These are phyloP conservation scores for Pseudognaphalium luteoalbum DNA, from an alignment of 129 eudicot genomes.

Conservation along the genomic window DNA sequence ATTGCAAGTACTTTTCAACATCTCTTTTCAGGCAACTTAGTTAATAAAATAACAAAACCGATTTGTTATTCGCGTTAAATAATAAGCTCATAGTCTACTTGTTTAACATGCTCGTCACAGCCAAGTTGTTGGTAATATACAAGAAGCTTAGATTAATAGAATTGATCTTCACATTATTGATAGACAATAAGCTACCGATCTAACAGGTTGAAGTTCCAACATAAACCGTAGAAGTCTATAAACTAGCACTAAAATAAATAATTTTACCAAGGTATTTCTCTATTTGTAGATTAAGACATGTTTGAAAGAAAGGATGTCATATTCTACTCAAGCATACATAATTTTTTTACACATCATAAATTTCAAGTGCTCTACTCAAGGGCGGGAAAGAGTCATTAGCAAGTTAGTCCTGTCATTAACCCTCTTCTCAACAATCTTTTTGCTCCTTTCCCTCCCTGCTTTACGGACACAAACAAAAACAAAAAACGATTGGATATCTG, in stretches of 20 bases:
- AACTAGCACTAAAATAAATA: background rate
- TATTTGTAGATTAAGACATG: background rate
- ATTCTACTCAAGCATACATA: slow-evolving; percentile 21
- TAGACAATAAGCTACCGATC: no score
- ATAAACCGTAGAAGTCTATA: background rate
- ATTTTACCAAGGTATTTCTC: background rate
- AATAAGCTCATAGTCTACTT: no score
- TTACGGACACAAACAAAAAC: slow-evolving; percentile 12
- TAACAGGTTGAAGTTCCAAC: no score
- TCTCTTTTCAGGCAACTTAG: no score
- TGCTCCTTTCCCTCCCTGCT: slow-evolving; percentile 26
- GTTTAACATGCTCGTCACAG: no score
- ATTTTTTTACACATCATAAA: slow-evolving; percentile 9
- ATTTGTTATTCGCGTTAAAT: no score
- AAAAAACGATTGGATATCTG: background rate
- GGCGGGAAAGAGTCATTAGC: background rate
- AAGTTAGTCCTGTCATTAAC: slow-evolving; percentile 14
- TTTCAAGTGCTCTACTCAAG: background rate
- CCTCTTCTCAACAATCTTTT: background rate
- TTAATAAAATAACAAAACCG: no score
- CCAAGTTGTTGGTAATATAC: no score
- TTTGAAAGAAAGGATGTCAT: background rate
- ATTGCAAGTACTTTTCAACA: no score
- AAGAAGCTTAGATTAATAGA: no score
- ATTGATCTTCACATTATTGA: no score